Evolutionary conservation across 2,329 filamentous ascomycete genomes (phyloP).

Genomic region (Pyrenophora teres): DNA sequence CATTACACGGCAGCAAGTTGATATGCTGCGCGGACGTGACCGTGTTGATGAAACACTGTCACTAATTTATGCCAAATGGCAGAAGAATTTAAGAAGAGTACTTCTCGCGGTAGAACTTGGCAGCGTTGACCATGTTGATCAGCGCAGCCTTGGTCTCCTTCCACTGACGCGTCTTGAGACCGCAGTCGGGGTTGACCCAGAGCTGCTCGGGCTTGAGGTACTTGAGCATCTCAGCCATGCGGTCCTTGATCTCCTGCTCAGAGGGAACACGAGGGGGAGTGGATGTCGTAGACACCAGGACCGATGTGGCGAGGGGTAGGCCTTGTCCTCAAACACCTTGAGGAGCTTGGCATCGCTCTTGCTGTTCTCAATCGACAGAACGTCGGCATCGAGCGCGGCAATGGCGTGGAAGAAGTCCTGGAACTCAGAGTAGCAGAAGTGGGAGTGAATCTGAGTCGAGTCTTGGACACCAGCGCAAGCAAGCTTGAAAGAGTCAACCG

Average conservation of each 20-base stretch:
- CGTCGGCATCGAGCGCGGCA: constrained; percentile 94
- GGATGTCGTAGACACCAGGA: constrained; percentile 99
- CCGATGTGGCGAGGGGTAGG: constrained; percentile 98
- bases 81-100: constrained; percentile 63
- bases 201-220: constrained; percentile 97
- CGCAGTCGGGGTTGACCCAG: constrained; percentile 99
- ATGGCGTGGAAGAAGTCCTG: constrained; percentile 99
- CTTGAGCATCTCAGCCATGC: constrained; percentile 95
- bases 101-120: constrained; percentile 94
- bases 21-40: constrained; percentile 41
- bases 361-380: constrained; percentile 99
- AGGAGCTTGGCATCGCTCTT: constrained; percentile 99
- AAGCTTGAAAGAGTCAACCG: constrained; percentile 97
- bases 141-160: constrained; percentile 97
- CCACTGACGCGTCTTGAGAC: constrained; percentile 99
- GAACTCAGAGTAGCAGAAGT: constrained; percentile 99
- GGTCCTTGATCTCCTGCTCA: constrained; percentile 98
- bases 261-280: constrained; percentile 97
- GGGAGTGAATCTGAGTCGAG: constrained; percentile 98
- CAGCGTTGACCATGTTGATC: constrained; percentile 95
- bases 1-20: constrained; percentile 48
- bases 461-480: constrained; percentile 91
- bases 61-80: constrained; percentile 28
- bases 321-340: constrained; percentile 96
- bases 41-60: constrained; percentile 41